Evolutionary conservation across 2,329 filamentous ascomycete genomes (phyloP).

Genomic region (Mariannaea elegans): DNA sequence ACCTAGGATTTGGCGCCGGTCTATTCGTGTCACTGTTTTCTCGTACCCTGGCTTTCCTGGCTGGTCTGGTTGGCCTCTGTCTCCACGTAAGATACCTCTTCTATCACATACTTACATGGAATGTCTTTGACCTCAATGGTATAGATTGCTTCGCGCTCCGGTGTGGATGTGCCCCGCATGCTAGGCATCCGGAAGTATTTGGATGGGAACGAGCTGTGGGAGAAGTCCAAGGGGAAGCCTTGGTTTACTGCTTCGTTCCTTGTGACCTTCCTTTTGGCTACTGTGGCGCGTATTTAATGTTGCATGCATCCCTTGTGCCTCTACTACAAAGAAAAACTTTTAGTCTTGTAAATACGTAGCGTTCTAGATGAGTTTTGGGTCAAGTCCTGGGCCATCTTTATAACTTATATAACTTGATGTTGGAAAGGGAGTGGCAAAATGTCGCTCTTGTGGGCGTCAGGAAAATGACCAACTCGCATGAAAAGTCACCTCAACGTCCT

Average conservation of each 20-base stretch:
- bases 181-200: constrained; percentile 49
- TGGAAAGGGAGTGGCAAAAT: too few relatives aligned
- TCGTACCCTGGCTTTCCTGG: constrained; percentile 71
- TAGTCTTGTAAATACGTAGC: background rate
- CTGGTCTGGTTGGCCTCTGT: constrained; percentile 70
- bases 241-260: constrained; percentile 76
- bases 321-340: background rate
- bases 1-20: constrained; percentile 67
- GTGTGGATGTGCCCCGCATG: constrained; percentile 50
- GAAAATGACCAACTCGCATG: too few relatives aligned
- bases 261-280: constrained; percentile 75
- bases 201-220: constrained; percentile 52
- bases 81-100: constrained; percentile 63
- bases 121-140: constrained; percentile 19
- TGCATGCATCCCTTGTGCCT: constrained; percentile 31
- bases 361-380: background rate
- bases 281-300: constrained; percentile 55
- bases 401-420: too few relatives aligned
- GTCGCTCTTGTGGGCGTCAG: too few relatives aligned
- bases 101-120: background rate
- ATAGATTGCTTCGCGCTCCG: constrained; percentile 55
- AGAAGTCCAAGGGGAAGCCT: constrained; percentile 64
- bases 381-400: too few relatives aligned
- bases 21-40: constrained; percentile 76
- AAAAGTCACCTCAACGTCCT: too few relatives aligned